Evolutionary conservation across 2,329 filamentous ascomycete species (phyloP), one percentile per base, ranked within the genome.

Genomic region (Fusarium denticulatum): DNA sequence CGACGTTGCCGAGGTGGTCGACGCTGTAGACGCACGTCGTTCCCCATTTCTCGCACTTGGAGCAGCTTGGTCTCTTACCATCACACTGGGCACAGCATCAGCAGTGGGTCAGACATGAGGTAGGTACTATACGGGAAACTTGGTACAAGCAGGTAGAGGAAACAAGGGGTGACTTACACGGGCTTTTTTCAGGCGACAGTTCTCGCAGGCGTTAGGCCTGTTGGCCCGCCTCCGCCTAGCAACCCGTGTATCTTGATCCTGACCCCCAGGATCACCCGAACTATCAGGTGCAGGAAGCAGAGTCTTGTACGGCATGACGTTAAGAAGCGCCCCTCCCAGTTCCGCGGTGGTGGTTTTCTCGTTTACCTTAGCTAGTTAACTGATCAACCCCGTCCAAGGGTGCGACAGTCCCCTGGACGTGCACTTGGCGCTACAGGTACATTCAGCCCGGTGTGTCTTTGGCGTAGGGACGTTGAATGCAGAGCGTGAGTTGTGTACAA

Each of bases 151-250:
- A 45, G 42, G 11, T 18, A 45, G 11, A n/a, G 45, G 26, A 24
- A 22, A 60, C 3, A 37, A 32, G 15, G 24, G 8, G n/a, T 6
- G 24, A 71, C 69, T 71, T 71, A 71, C 69, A 43, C 69, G 69
- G 37, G 67, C 68, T 56, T 71, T 71, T 62, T 71, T 71, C 34
- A 46, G 12, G 18, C 69, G 69, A n/a, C 69, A 71, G 30, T 63
- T 71, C 46, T 71, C 67, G 9, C 69, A 71, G 42, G 69, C 69
- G 24, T 71, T 71, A 16, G 69, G 67, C 37, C 69, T 67, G 28
- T 71, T 71, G 10, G 62, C 49, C 20, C 67, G 46, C 39, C n/a
- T 71, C 36, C 68, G 62, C 46, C 37, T 71, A 3, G 57, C 45
- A 30, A 59, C 62, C 24, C 62, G 57, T 14, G 49, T 67, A 46